Evolutionary conservation across 768 basidiomycete species (phyloP).

Genomic region (Tricholoma hemisulphureum): DNA sequence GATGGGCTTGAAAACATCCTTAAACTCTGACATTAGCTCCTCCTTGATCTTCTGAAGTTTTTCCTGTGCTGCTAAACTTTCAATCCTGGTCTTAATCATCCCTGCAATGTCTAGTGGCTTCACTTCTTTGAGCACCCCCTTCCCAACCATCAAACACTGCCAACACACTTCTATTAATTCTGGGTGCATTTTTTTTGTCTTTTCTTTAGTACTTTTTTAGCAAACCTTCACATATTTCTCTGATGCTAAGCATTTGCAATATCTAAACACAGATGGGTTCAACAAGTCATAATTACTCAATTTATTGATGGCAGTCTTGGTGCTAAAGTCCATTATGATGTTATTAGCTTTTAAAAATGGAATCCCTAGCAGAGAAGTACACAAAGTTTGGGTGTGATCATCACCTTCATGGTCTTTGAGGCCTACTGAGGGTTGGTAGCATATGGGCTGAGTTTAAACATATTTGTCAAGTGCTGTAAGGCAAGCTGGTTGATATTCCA

Average conservation of each 20-base stretch:
- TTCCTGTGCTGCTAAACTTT: background rate
- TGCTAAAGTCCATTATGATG: slow-evolving; percentile 19
- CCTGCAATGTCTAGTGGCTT: background rate
- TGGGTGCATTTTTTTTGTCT: no score
- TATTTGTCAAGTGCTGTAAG: no score
- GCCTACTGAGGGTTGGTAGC: no score
- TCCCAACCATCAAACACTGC: background rate
- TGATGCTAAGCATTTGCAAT: no score
- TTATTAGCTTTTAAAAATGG: slow-evolving; percentile 17
- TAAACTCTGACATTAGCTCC: background rate
- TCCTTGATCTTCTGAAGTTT: background rate
- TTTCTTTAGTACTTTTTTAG: no score
- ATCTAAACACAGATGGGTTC: no score
- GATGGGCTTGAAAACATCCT: background rate
- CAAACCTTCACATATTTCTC: no score
- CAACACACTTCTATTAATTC: background rate
- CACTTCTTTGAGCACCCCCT: background rate
- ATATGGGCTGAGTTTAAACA: no score
- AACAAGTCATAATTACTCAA: slow-evolving; percentile 4
- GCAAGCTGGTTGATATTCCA: no score
- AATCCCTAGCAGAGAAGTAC: slow-evolving; percentile 24
- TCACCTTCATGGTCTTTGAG: no score
- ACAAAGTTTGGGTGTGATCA: background rate
- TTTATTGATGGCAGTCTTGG: no score
- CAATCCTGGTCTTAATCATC: background rate